A percentile compares a stretch with the other conserved stretches of the same genome.
phyloP scores from a whole-genome alignment of 176 grass and related monocot genomes.

The Carex myosuroides region DNA sequence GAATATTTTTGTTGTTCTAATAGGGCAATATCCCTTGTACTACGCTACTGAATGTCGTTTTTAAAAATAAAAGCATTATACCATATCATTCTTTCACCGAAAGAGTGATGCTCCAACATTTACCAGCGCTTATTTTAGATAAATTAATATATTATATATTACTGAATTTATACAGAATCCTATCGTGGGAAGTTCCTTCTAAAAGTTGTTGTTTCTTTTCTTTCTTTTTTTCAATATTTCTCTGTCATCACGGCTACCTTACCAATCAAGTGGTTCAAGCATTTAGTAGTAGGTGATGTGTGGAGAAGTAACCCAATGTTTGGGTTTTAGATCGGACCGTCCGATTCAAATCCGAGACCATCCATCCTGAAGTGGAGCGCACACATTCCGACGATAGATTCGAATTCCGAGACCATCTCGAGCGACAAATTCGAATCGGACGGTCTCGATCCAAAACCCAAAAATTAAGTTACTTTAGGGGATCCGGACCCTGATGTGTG shows the following conservation, averaged over 20 bases:
- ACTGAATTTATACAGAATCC: neutral
- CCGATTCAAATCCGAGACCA: too few relatives aligned
- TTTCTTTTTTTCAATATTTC: neutral
- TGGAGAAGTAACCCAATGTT: neutral
- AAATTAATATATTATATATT: neutral
- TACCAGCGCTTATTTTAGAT: neutral
- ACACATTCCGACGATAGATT: too few relatives aligned
- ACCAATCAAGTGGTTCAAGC: conserved; percentile 16
- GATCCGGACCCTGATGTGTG: neutral
- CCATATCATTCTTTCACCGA: neutral
- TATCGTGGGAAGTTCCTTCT: neutral
- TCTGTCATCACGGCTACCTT: neutral
- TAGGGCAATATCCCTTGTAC: neutral
- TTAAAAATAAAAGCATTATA: neutral
- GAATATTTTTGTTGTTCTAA: too few relatives aligned
- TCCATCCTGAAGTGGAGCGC: too few relatives aligned
- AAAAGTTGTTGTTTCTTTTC: neutral
- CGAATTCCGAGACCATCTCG: too few relatives aligned
- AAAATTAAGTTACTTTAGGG: too few relatives aligned
- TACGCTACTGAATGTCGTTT: neutral
- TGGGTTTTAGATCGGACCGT: too few relatives aligned
- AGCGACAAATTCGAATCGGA: too few relatives aligned
- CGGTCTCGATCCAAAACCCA: too few relatives aligned
- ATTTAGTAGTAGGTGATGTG: neutral
- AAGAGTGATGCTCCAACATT: neutral